Evolutionary conservation across 305 asterid species (phyloP), one percentile per base, ranked within the genome.

Genomic region (Fraxinus angustifolia): DNA sequence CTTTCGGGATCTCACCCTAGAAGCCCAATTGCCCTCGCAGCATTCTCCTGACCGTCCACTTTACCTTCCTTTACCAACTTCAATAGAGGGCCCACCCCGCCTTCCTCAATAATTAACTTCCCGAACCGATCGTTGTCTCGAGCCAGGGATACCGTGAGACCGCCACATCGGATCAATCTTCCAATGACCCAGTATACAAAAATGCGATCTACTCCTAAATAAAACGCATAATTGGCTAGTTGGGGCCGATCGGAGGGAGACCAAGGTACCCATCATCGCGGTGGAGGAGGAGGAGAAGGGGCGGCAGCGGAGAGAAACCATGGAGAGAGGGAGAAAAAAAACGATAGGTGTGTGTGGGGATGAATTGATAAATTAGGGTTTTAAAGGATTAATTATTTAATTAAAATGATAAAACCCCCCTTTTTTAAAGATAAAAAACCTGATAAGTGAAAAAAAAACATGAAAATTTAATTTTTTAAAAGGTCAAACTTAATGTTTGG

Each of bases 81-180:
- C 75, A 89, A 35, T 71, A 89, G 45, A 2, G 92, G 93, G 0
- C 84, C 89, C 1, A 89, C 87, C 40, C 93, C 93, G 8, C 90
- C 91, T 77, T 90, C 93, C 81, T 90, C 93, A 19, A 87, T 86
- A 7, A 90, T 89, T 83, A 89, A 81, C 65, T 86, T 89, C 31
- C 92, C 89, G 40, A 86, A 82, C 23, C 91, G 78, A 75, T 86
- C 90, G 78, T 85, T 88, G 76, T 86, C 89, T 2, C 82, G 80
- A 8, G 90, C 90, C 7, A 90, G 70, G 3, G 92, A 86, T 0
- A 89, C 93, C 1, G 88, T 0, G 89, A 85, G 1, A 86, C 93
- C 0, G 89, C 92, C 34, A 91, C 92, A 56, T 87, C 91, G 33
- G 83, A 78, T 12, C 90, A 88, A 28, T 84, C 89, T 34, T 87